These are phyloP conservation scores for Datura wrightii DNA, from an alignment of 257 asterid species.

Conservation along the genomic window DNA sequence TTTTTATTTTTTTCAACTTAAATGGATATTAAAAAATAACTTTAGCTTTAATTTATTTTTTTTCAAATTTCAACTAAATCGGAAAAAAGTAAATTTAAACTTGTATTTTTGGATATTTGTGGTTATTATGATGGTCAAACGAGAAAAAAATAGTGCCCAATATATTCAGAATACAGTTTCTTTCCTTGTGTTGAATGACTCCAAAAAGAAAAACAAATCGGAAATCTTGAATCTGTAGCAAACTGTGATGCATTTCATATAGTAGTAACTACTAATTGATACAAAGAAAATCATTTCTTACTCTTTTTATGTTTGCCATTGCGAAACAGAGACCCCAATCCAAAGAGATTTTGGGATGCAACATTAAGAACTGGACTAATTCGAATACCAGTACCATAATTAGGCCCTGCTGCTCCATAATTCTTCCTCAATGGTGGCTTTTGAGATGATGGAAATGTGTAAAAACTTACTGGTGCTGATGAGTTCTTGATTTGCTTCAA, in stretches of 20 bases:
- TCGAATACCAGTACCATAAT: constrained; percentile 44
- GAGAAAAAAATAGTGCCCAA: not conserved
- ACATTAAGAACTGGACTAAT: constrained; percentile 52
- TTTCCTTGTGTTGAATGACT: not conserved
- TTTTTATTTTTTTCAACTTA: not conserved
- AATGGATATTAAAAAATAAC: not conserved
- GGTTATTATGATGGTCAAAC: not conserved
- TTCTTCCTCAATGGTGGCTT: constrained; percentile 56
- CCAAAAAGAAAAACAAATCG: not conserved
- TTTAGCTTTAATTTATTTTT: not conserved
- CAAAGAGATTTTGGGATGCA: constrained; percentile 53
- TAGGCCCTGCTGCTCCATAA: constrained; percentile 39
- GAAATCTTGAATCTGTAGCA: not conserved
- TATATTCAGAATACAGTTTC: not conserved
- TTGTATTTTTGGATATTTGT: not conserved
- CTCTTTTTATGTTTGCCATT: constrained; percentile 49
- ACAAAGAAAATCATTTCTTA: constrained; percentile 40
- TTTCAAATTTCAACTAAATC: not conserved
- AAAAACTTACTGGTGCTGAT: constrained; percentile 27
- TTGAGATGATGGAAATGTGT: constrained; percentile 44
- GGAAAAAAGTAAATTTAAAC: no score
- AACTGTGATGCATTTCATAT: constrained; percentile 2
- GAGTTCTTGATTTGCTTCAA: constrained; percentile 31
- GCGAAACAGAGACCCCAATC: constrained; percentile 54
- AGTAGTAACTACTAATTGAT: not conserved